These are phyloP conservation scores for Metschnikowia anglica DNA, from an alignment of 805 yeast genomes.

Conservation along the genomic window DNA sequence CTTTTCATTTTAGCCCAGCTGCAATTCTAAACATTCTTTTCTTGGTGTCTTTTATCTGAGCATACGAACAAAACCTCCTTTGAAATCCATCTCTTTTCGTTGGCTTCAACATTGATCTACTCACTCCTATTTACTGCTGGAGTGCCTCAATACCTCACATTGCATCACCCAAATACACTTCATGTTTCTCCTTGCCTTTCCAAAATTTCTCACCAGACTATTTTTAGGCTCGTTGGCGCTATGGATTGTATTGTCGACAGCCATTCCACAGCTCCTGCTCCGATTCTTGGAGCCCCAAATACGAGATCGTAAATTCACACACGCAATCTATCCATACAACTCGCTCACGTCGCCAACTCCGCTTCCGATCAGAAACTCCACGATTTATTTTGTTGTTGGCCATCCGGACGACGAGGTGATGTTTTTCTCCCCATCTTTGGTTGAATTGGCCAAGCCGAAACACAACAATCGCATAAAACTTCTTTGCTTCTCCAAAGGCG, in stretches of 20 bases:
- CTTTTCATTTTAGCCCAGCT: too few relatives aligned
- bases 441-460: slow-evolving; percentile 47
- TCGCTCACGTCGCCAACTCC: slow-evolving; percentile 38
- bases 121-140: too few relatives aligned
- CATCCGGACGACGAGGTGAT: slow-evolving; percentile 99
- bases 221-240: slow-evolving; percentile 29
- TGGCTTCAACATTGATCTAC: too few relatives aligned
- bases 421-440: slow-evolving; percentile 86
- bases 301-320: slow-evolving; percentile 25
- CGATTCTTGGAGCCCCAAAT: slow-evolving; percentile 32
- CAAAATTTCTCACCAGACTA: slow-evolving; percentile 13
- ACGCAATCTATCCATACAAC: slow-evolving; percentile 33
- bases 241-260: slow-evolving; percentile 42
- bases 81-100: too few relatives aligned
- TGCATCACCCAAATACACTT: not conserved
- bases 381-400: slow-evolving; percentile 64
- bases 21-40: too few relatives aligned
- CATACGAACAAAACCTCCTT: too few relatives aligned
- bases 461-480: slow-evolving; percentile 54
- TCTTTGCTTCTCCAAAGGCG: slow-evolving; percentile 75
- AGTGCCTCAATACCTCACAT: too few relatives aligned
- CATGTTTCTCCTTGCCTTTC: slow-evolving; percentile 16
- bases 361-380: slow-evolving; percentile 31
- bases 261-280: slow-evolving; percentile 37
- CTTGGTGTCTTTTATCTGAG: too few relatives aligned